Evolutionary conservation across 225 moss, liverwort and hornwort species (phyloP).

Genomic region (Physcomitrellopsis africana): DNA sequence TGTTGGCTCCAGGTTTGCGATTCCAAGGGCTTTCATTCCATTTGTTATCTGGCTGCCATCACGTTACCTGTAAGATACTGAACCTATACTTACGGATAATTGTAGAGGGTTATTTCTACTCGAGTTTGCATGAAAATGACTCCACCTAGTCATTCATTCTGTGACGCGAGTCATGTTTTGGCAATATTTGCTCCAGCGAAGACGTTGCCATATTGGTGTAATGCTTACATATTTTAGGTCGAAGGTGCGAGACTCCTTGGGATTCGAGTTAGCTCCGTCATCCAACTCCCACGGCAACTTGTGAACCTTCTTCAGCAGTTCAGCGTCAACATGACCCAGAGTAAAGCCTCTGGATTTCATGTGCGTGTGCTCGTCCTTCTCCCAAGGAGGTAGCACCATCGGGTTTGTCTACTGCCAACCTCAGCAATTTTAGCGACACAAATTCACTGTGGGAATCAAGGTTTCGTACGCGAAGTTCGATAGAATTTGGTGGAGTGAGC

Average conservation of each 20-base stretch:
- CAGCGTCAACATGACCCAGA: constrained; percentile 15
- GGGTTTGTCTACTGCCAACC: constrained; percentile 50
- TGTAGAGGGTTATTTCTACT: neutral
- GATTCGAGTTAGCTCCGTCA: constrained; percentile 30
- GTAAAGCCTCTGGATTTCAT: constrained; percentile 33
- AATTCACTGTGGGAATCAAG: neutral
- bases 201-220: neutral
- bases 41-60: constrained; percentile 38
- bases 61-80: neutral
- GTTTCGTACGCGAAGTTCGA: neutral
- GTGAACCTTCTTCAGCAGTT: constrained; percentile 39
- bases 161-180: neutral
- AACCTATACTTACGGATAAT: neutral
- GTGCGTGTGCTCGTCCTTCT: constrained; percentile 46
- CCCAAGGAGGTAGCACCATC: constrained; percentile 52
- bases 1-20: constrained; percentile 20
- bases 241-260: constrained; percentile 26
- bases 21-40: constrained; percentile 53
- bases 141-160: too few species aligned
- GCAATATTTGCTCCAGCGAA: neutral
- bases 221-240: constrained; percentile 37
- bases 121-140: too few species aligned
- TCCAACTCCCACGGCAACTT: constrained; percentile 42
- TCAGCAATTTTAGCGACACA: constrained; percentile 16
- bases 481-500: neutral